Evolutionary conservation across 1,284 basidiomycete genomes (phyloP).

Genomic region (Chiua sp.): DNA sequence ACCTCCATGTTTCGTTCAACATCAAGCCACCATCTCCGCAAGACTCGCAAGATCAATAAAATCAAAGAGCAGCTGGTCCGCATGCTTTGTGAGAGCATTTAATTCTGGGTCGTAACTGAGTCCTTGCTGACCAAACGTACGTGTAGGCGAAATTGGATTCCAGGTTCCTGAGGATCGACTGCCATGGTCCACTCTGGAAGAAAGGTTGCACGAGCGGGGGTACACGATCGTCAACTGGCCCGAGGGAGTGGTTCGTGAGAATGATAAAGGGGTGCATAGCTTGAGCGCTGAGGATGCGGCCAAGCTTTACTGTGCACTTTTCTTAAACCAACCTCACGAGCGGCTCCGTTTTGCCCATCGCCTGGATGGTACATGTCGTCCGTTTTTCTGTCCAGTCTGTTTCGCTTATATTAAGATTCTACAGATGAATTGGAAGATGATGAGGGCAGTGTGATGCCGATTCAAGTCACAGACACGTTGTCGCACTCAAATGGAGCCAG

Average conservation of each 20-base stretch:
- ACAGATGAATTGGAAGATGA: too few species aligned
- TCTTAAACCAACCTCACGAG: background rate
- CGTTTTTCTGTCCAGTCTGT: too few species aligned
- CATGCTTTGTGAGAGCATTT: background rate
- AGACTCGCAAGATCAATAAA: background rate
- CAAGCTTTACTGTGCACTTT: background rate
- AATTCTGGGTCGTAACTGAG: background rate
- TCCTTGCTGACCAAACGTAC: too few species aligned
- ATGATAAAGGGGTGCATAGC: slow-evolving; percentile 2
- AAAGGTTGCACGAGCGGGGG: background rate
- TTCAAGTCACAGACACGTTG: background rate
- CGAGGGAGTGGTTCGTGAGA: background rate
- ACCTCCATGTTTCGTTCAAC: background rate
- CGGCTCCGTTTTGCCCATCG: background rate
- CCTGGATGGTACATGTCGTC: background rate
- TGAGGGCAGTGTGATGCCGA: background rate
- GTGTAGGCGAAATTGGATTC: background rate
- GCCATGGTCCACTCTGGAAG: slow-evolving; percentile 3
- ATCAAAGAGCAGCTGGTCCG: background rate
- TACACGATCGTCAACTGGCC: slow-evolving; percentile 4
- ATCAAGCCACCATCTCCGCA: background rate
- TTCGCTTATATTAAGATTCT: too few species aligned
- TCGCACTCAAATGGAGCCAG: background rate
- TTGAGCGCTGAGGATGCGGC: background rate
- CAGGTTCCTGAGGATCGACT: background rate